Evolutionary conservation across 768 basidiomycete genomes (phyloP).

Genomic region (Coprinopsis strossmayeri): DNA sequence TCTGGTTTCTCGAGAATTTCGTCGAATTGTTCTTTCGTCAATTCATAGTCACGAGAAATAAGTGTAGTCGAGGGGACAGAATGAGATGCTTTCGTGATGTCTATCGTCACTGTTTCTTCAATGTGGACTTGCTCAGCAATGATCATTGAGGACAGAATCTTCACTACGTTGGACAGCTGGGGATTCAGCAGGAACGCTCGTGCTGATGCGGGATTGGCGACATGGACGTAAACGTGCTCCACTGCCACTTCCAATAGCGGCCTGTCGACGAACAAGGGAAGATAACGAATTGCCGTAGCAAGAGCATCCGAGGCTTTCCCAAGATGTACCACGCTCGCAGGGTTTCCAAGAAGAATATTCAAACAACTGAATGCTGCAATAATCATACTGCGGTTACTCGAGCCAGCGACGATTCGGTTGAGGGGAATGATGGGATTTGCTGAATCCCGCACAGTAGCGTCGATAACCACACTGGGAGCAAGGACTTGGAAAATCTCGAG

Average conservation of each 20-base stretch:
- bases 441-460: slow-evolving; percentile 22
- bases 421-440: slow-evolving; percentile 53
- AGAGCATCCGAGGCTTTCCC: slow-evolving; percentile 52
- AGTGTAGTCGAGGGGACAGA: slow-evolving; percentile 46
- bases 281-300: slow-evolving; percentile 57
- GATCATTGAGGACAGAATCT: slow-evolving; percentile 59
- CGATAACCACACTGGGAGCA: slow-evolving; percentile 35
- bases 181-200: slow-evolving; percentile 70
- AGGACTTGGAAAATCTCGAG: slow-evolving; percentile 69
- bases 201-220: slow-evolving; percentile 69
- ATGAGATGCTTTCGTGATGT: slow-evolving; percentile 53
- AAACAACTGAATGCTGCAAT: slow-evolving; percentile 58
- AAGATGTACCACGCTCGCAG: slow-evolving; percentile 50
- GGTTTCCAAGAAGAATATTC: slow-evolving; percentile 54
- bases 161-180: slow-evolving; percentile 64
- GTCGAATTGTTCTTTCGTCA: slow-evolving; percentile 67
- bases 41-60: slow-evolving; percentile 51
- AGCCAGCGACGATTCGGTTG: slow-evolving; percentile 44
- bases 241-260: slow-evolving; percentile 63
- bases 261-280: slow-evolving; percentile 68
- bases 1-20: slow-evolving; percentile 48
- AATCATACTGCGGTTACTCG: slow-evolving; percentile 72
- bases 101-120: slow-evolving; percentile 58
- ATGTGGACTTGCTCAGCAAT: slow-evolving; percentile 55
- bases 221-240: slow-evolving; percentile 69